These are phyloP conservation scores for Saccharomyces hybrid DNA, from an alignment of 1,139 yeast genomes.

Conservation along the genomic window DNA sequence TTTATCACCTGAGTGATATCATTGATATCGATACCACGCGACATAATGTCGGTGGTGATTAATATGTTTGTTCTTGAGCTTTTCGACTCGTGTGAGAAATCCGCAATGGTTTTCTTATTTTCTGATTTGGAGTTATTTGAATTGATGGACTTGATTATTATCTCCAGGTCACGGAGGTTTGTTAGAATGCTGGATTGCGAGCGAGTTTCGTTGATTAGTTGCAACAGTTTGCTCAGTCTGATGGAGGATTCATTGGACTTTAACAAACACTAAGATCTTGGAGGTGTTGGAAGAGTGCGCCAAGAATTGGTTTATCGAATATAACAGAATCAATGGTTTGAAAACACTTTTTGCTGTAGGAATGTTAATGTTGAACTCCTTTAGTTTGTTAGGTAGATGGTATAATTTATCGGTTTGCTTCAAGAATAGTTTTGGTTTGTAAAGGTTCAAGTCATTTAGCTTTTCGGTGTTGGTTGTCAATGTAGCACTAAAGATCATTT, in stretches of 20 bases:
- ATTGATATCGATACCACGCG: constrained; percentile 85
- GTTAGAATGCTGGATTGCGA: constrained; percentile 13
- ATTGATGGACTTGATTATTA: constrained; percentile 36
- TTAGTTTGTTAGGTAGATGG: constrained; percentile 48
- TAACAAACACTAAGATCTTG: constrained; percentile 57
- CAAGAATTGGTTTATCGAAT: constrained; percentile 36
- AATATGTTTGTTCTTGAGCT: constrained; percentile 43
- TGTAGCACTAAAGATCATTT: constrained; percentile 86
- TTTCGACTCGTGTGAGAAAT: constrained; percentile 37
- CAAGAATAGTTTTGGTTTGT: constrained; percentile 62
- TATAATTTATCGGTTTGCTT: constrained; percentile 51
- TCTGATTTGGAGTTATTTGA: constrained; percentile 45
- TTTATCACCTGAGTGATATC: constrained; percentile 71
- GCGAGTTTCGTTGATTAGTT: constrained; percentile 35
- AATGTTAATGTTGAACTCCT: constrained; percentile 44
- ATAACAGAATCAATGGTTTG: constrained; percentile 68
- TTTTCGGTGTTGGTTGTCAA: constrained; percentile 89
- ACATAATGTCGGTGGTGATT: constrained; percentile 85
- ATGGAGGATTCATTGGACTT: constrained; percentile 83
- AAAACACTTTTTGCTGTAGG: constrained; percentile 51
- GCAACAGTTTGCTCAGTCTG: constrained; percentile 57
- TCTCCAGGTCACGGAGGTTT: constrained; percentile 12
- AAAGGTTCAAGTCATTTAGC: constrained; percentile 59
- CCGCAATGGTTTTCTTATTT: constrained; percentile 44
- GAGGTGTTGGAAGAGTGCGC: not conserved